Evolutionary conservation across 164 flowering plant species (phyloP), one percentile per base, ranked within the genome.

Genomic region (Tetrastigma voinierianum): DNA sequence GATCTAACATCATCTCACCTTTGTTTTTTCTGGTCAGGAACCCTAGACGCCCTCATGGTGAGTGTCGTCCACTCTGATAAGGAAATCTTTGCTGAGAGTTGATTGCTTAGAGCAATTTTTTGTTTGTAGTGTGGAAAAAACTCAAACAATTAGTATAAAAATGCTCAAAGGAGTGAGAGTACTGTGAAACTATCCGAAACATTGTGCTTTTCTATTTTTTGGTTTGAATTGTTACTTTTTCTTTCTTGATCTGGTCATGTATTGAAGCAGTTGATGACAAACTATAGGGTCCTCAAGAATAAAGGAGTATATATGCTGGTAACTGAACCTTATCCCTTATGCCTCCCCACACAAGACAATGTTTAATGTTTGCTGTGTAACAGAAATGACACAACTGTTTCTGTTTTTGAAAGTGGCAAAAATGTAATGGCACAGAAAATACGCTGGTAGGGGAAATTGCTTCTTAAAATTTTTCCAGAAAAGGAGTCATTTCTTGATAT

Each of bases 281-380:
- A 87, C 81, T 85, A 83, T 83, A 92, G 98, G 96, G 86, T 90
- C 46, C 93, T 88, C 77, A 87, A 87, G 84, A 85, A 84, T 69
- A 76, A 77, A 20, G 98, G 98, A 71, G 84, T 87, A 17, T 90
- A 87, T 70, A 81, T 92, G 68, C 87, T 89, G 82, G 93, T 90
- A 82, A 69, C n/a, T 15, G 4, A 24, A 47, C 54, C 59, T 66
- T 21, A 53, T 57, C 32, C 57, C 70, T 60, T 46, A 21, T 63
- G 25, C 23, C 24, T 58, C 11, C 7, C 9, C 9, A 23, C 18
- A 48, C 17, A 44, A 21, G 46, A 25, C 51, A 32, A 18, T 48
- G 8, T 13, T 4, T 23, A 13, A 11, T 57, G 46, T 25, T 57
- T 32, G 40, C 6, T 32, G 6, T 3, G 40, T 32, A 32, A 32